phyloP scores from a whole-genome alignment of 179 eudicot genomes.

The Pouteria campechiana region DNA sequence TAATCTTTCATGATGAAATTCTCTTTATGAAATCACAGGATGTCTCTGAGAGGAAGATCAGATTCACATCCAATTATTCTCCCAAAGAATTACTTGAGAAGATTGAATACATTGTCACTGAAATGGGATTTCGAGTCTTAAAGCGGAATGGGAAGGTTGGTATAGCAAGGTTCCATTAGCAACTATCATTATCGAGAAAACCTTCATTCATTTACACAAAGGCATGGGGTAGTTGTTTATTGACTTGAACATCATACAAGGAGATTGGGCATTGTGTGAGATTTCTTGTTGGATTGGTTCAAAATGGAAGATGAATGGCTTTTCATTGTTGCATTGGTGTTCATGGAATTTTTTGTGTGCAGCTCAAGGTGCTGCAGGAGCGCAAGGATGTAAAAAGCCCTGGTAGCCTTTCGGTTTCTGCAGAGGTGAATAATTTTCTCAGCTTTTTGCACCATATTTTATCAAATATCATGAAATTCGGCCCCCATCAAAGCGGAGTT shows the following conservation, averaged over 20 bases:
- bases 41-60: conserved; percentile 77
- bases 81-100: conserved; percentile 69
- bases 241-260: background rate
- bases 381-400: conserved; percentile 38
- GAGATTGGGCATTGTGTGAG: no score
- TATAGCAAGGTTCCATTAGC: background rate
- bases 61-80: conserved; percentile 78
- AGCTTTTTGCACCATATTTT: no score
- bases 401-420: conserved; percentile 62
- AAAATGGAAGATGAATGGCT: no score
- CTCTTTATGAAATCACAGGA: no score
- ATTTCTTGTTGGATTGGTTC: no score
- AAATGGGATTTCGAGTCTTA: conserved; percentile 71
- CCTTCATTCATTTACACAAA: background rate
- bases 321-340: background rate
- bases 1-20: no score
- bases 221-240: background rate
- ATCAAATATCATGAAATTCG: no score
- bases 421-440: conserved; percentile 65
- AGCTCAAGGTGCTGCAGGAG: conserved; percentile 70
- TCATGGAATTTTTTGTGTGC: conserved; percentile 2
- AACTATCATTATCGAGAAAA: no score
- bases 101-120: conserved; percentile 57
- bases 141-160: conserved; percentile 79
- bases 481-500: no score